A percentile compares a stretch with the other conserved stretches of the same genome.
These are phyloP conservation scores for Thinopyrum elongatum DNA, from an alignment of 176 grass and related monocot genomes.

Conservation along the genomic window DNA sequence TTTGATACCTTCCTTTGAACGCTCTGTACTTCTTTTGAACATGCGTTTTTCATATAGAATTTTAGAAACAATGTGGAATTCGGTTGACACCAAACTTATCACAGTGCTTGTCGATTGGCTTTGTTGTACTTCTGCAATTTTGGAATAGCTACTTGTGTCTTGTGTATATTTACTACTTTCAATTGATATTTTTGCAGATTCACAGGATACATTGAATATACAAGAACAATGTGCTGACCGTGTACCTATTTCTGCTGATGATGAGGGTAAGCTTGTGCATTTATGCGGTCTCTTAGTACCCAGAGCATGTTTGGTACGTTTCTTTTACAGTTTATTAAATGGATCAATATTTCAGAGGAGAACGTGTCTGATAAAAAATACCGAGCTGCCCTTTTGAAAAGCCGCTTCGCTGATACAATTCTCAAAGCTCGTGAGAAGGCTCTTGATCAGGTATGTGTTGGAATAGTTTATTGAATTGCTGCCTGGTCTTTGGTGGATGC, in stretches of 20 bases:
- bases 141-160: slow-evolving; percentile 7
- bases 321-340: slow-evolving; percentile 29
- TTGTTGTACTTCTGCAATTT: slow-evolving; percentile 15
- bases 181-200: slow-evolving; percentile 43
- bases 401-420: slow-evolving; percentile 97
- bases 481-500: slow-evolving; percentile 1
- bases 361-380: slow-evolving; percentile 68
- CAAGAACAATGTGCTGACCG: slow-evolving; percentile 46
- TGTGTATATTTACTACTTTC: neutral
- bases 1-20: neutral
- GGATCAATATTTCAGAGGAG: slow-evolving; percentile 69
- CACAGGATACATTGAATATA: slow-evolving; percentile 35
- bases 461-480: slow-evolving; percentile 26
- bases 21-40: neutral
- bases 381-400: slow-evolving; percentile 74
- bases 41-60: neutral
- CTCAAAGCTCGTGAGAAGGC: slow-evolving; percentile 96
- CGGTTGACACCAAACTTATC: neutral
- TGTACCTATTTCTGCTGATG: slow-evolving; percentile 47
- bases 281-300: slow-evolving; percentile 38
- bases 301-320: slow-evolving; percentile 24
- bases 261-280: slow-evolving; percentile 77
- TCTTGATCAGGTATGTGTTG: slow-evolving; percentile 83
- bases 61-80: neutral
- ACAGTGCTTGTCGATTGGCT: slow-evolving; percentile 4